Conservation (phyloP, 768 basidiomycete genomes). For the Pulveroboletus ravenelii region DNA sequence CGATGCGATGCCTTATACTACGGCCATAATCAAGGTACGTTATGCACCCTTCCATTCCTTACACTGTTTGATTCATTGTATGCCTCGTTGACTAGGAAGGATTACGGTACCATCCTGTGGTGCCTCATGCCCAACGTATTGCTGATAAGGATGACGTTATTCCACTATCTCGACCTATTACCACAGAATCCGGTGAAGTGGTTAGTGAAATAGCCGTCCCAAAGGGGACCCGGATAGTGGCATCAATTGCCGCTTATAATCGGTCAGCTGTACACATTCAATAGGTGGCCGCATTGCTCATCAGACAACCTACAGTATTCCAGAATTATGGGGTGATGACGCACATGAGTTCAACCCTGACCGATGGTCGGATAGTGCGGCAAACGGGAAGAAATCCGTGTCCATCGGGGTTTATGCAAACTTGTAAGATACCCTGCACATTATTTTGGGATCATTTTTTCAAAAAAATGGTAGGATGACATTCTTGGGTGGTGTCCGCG, state of each 20-base stretch:
- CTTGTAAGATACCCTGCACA: slow-evolving; percentile 14
- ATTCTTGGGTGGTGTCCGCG: slow-evolving; percentile 21
- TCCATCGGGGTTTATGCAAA: slow-evolving; percentile 28
- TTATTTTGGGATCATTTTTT: background rate
- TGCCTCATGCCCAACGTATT: slow-evolving; percentile 50
- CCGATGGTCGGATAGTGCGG: slow-evolving; percentile 22
- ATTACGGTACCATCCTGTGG: slow-evolving; percentile 45
- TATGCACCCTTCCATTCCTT: slow-evolving; percentile 10
- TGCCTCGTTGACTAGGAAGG: slow-evolving; percentile 35
- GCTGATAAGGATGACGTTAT: slow-evolving; percentile 51
- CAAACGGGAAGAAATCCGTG: slow-evolving; percentile 13
- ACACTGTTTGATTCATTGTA: background rate
- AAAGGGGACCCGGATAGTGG: slow-evolving; percentile 46
- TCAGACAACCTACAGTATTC: slow-evolving; percentile 14
- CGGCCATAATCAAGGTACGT: slow-evolving; percentile 31
- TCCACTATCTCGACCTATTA: slow-evolving; percentile 53
- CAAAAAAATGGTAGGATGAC: slow-evolving; percentile 25
- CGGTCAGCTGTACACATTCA: slow-evolving; percentile 32
- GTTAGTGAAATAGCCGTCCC: slow-evolving; percentile 43
- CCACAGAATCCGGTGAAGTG: slow-evolving; percentile 40
- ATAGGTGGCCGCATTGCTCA: background rate
- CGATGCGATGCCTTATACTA: slow-evolving; percentile 46
- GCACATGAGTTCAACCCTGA: slow-evolving; percentile 30
- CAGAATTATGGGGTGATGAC: slow-evolving; percentile 30
- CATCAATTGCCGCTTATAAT: slow-evolving; percentile 53